Percentiles rank a stretch among this genome's conserved stretches.
Conservation (phyloP, 1,284 basidiomycete species). For the Sporisorium iseilematis-ciliati region DNA sequence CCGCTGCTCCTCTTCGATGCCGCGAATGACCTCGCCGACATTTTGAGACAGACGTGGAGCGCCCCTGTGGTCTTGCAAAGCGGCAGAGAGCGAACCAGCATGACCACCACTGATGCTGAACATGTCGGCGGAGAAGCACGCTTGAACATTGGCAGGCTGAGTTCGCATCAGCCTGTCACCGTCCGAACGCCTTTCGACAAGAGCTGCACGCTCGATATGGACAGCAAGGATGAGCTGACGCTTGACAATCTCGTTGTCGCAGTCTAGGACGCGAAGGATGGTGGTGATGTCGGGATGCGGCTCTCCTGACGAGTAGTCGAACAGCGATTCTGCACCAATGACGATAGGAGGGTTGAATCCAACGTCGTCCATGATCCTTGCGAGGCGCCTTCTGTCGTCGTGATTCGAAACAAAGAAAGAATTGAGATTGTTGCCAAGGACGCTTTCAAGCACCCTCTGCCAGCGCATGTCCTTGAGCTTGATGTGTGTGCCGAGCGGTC, state of each 20-base stretch:
- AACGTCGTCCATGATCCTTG: constrained; percentile 33
- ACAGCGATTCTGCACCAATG: constrained; percentile 72
- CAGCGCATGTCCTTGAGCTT: constrained; percentile 81
- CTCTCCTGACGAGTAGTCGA: constrained; percentile 72
- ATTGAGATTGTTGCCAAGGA: constrained; percentile 77
- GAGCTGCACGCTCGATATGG: constrained; percentile 79
- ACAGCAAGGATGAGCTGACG: constrained; percentile 83
- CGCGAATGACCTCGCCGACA: constrained; percentile 51
- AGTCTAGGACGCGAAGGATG: constrained; percentile 85
- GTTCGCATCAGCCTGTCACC: constrained; percentile 67
- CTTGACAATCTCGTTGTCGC: constrained; percentile 80
- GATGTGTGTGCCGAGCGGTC: constrained; percentile 88
- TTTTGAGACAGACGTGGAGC: constrained; percentile 68
- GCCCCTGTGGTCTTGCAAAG: constrained; percentile 68
- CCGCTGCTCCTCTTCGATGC: constrained; percentile 34
- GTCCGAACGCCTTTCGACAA: constrained; percentile 72
- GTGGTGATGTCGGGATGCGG: constrained; percentile 77
- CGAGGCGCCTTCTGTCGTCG: constrained; percentile 77
- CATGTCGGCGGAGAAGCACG: constrained; percentile 64
- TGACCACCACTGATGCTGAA: constrained; percentile 59
- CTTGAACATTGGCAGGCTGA: constrained; percentile 61
- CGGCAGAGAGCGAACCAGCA: constrained; percentile 49
- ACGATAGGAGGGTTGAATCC: constrained; percentile 53
- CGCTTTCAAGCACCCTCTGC: constrained; percentile 77
- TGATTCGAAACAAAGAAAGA: constrained; percentile 83